phyloP scores from a whole-genome alignment of 2,329 filamentous ascomycete species.

The Aspergillus japonicus region DNA sequence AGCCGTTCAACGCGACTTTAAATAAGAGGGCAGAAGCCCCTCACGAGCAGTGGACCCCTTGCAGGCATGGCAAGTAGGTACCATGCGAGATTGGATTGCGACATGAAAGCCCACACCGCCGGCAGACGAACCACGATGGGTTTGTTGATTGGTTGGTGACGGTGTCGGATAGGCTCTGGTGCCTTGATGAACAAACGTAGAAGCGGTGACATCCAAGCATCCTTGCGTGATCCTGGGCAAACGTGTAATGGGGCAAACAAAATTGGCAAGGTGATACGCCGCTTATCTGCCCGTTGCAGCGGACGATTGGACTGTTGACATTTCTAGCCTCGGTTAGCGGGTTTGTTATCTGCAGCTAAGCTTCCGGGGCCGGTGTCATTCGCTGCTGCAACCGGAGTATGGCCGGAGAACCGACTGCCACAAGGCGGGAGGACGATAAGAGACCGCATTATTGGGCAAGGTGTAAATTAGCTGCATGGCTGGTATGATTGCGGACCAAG shows the following conservation, averaged over 20 bases:
- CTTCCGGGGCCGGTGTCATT: neutral
- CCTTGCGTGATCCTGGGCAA: neutral
- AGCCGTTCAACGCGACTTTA: neutral
- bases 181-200: neutral
- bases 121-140: neutral
- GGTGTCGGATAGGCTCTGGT: neutral
- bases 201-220: neutral
- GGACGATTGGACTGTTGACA: neutral
- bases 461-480: neutral
- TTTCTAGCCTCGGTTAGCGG: neutral
- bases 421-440: neutral
- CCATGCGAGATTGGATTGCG: conserved; percentile 2
- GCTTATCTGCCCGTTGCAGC: neutral
- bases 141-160: neutral
- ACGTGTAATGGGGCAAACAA: neutral
- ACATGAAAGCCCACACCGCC: conserved; percentile 1
- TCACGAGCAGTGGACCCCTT: neutral
- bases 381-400: neutral
- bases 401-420: neutral
- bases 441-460: neutral
- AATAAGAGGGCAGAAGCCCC: neutral
- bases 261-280: neutral
- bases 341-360: neutral
- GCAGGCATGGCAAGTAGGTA: neutral
- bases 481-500: neutral